phyloP scores from a whole-genome alignment of 805 yeast species.

The Candida berthetii region DNA sequence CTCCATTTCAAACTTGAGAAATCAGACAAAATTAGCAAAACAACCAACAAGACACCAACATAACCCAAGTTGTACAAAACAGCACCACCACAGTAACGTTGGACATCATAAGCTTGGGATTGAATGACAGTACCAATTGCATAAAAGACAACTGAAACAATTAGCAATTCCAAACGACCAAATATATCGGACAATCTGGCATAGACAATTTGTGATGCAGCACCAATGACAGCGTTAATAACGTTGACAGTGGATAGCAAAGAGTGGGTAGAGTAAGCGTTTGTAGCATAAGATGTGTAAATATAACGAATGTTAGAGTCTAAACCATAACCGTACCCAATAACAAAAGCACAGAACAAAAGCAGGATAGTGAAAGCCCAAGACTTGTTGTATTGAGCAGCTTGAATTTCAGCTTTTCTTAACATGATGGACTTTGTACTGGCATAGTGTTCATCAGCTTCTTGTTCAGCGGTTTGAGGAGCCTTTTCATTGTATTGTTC shows the following conservation, averaged over 20 bases:
- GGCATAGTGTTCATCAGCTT: constrained; percentile 6
- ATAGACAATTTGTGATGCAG: constrained; percentile 58
- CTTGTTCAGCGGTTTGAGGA: background rate
- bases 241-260: constrained; percentile 53
- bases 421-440: constrained; percentile 35
- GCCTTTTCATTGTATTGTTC: background rate
- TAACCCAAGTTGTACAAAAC: constrained; percentile 50
- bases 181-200: constrained; percentile 64
- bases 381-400: constrained; percentile 35
- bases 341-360: constrained; percentile 38
- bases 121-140: constrained; percentile 59
- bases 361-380: constrained; percentile 28
- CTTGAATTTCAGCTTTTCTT: constrained; percentile 42
- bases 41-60: constrained; percentile 53
- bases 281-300: constrained; percentile 50
- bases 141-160: constrained; percentile 47
- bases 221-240: constrained; percentile 52
- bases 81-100: constrained; percentile 59
- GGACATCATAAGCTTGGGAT: constrained; percentile 52
- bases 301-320: constrained; percentile 43
- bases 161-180: constrained; percentile 51
- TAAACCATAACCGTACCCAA: constrained; percentile 49
- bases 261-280: constrained; percentile 47
- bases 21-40: constrained; percentile 59
- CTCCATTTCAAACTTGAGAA: constrained; percentile 68